phyloP scores from a whole-genome alignment of 352 stramenopile genomes.

The Phytophthora capsici region DNA sequence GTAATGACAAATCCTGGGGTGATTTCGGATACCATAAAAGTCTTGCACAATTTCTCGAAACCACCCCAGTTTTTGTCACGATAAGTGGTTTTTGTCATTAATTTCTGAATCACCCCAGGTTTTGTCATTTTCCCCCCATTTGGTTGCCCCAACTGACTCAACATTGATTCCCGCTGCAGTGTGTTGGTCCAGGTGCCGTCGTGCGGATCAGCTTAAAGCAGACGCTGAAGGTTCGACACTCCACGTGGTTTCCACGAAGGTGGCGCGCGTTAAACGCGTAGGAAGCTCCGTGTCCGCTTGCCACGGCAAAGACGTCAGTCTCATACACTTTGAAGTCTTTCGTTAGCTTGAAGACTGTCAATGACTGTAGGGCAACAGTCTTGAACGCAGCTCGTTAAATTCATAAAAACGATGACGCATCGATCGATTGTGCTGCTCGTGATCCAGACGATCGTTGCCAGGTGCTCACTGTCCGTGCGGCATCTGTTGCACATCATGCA shows the following conservation, averaged over 20 bases:
- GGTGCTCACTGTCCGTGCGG: constrained; percentile 26
- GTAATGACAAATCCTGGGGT: too few species aligned
- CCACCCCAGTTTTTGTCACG: too few species aligned
- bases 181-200: neutral
- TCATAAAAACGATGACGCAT: constrained; percentile 27
- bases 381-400: constrained; percentile 8
- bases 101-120: too few species aligned
- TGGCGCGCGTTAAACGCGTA: constrained; percentile 24
- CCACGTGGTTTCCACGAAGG: constrained; percentile 15
- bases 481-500: constrained; percentile 19
- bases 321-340: too few species aligned
- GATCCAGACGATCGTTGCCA: constrained; percentile 22
- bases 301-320: constrained; percentile 17
- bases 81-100: too few species aligned
- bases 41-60: too few species aligned
- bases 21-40: too few species aligned
- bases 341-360: too few species aligned
- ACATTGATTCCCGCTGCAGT: neutral
- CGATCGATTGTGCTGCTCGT: constrained; percentile 26
- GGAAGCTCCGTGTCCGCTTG: constrained; percentile 13
- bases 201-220: constrained; percentile 21
- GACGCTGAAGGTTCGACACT: constrained; percentile 11
- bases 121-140: constrained; percentile 21
- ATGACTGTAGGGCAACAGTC: neutral
- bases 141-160: constrained; percentile 1